Percentiles rank a stretch among this genome's conserved stretches.
phyloP scores from a whole-genome alignment of 768 basidiomycete genomes.

The Mrakia hoshinonis region DNA sequence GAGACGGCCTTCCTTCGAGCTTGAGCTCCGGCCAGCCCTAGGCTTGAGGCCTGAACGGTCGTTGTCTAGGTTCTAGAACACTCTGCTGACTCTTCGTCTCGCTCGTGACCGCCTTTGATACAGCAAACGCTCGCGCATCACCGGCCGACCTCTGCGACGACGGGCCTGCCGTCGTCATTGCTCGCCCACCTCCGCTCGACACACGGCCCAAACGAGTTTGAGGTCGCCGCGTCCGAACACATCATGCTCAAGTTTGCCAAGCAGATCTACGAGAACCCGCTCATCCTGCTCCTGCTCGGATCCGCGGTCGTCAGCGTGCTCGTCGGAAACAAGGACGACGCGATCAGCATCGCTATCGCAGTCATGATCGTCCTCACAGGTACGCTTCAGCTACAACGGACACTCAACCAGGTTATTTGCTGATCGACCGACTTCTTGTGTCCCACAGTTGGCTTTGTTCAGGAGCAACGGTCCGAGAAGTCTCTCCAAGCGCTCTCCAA shows the following conservation, averaged over 20 bases:
- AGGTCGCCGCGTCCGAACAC: slow-evolving; percentile 71
- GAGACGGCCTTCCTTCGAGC: no score
- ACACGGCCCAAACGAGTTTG: slow-evolving; percentile 91
- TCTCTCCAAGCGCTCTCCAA: slow-evolving; percentile 69
- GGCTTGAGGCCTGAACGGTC: neutral
- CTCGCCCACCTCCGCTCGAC: slow-evolving; percentile 56
- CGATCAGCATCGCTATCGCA: slow-evolving; percentile 82
- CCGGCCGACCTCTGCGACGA: slow-evolving; percentile 36
- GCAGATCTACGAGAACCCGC: slow-evolving; percentile 88
- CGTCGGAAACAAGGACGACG: slow-evolving; percentile 94
- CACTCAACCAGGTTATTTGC: neutral
- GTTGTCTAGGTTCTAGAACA: neutral
- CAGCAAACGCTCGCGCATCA: slow-evolving; percentile 23
- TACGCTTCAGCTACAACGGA: slow-evolving; percentile 40
- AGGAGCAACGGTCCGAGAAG: slow-evolving; percentile 89
- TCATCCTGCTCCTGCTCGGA: slow-evolving; percentile 80
- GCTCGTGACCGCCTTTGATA: neutral
- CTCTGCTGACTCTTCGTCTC: neutral
- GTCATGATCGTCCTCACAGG: slow-evolving; percentile 88
- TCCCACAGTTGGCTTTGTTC: slow-evolving; percentile 76
- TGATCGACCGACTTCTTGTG: neutral
- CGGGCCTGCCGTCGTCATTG: slow-evolving; percentile 57
- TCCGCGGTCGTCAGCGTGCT: slow-evolving; percentile 80
- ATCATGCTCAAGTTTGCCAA: slow-evolving; percentile 79
- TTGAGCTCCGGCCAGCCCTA: no score